A percentile compares a stretch with the other conserved stretches of the same genome.
phyloP scores from a whole-genome alignment of 2,329 filamentous ascomycete genomes.

The Calonectria pauciramosa region DNA sequence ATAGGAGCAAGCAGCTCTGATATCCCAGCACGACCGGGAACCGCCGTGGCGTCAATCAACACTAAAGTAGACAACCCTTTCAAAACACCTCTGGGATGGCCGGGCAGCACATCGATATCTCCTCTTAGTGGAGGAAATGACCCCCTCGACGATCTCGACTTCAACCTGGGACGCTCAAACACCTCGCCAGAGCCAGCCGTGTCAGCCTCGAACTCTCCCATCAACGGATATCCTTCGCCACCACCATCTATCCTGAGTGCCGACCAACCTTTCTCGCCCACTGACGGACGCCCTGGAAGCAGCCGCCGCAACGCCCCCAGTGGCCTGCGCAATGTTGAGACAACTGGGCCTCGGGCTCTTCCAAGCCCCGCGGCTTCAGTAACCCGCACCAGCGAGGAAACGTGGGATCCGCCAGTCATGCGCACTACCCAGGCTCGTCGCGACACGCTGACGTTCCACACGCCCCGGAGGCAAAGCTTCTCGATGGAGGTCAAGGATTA shows the following conservation, averaged over 20 bases:
- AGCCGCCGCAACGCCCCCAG: slow-evolving; percentile 43
- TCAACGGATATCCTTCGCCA: slow-evolving; percentile 54
- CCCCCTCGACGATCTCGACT: slow-evolving; percentile 57
- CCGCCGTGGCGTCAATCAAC: slow-evolving; percentile 50
- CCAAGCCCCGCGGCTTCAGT: slow-evolving; percentile 60
- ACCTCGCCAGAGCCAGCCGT: slow-evolving; percentile 15
- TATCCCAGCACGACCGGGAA: slow-evolving; percentile 52
- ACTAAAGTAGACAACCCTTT: slow-evolving; percentile 62
- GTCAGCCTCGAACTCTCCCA: slow-evolving; percentile 9
- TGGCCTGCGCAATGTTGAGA: slow-evolving; percentile 45
- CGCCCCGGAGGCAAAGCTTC: slow-evolving; percentile 62
- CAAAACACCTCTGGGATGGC: slow-evolving; percentile 59
- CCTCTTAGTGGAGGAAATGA: slow-evolving; percentile 48
- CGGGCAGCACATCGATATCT: slow-evolving; percentile 43
- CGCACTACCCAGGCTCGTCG: slow-evolving; percentile 64
- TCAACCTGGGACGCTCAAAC: slow-evolving; percentile 43
- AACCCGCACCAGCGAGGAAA: slow-evolving; percentile 57
- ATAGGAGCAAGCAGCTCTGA: slow-evolving; percentile 35
- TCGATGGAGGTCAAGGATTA: slow-evolving; percentile 61
- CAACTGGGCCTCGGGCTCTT: slow-evolving; percentile 49
- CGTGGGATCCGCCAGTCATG: slow-evolving; percentile 57
- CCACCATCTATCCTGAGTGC: slow-evolving; percentile 52
- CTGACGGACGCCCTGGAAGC: slow-evolving; percentile 33
- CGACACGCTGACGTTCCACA: slow-evolving; percentile 63
- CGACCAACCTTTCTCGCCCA: slow-evolving; percentile 45